Base-by-base conservation (phyloP, 2,329 filamentous ascomycete species). In the Fusarium oxysporum region DNA sequence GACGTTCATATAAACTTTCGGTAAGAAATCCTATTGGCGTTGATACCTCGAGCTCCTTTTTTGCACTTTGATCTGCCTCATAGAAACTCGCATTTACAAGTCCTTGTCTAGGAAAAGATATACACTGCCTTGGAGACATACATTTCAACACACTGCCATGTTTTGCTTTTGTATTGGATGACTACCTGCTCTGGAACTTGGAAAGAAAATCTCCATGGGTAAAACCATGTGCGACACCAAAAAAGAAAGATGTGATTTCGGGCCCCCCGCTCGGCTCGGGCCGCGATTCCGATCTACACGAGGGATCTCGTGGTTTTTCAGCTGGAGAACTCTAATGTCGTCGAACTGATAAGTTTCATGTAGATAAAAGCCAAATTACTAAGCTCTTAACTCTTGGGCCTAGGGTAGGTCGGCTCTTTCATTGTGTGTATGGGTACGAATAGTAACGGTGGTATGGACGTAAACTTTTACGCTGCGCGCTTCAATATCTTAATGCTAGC, bases 221-320 rank as follows among this genome's bases (percentile, higher is more conserved):
- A 37, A 35, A 47, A 19, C 30, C n/a, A 19, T 25, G 40, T 11
- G 23, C 23, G 17, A 30, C 19, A 30, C 35, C 14, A 32, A 35
- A 30, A 64, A 28, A 53, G 28, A 25, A 17, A 43, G 50, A 41
- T 41, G 17, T 32, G 77, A 78, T 21, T 25, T 23, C n/a, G 23
- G n/a, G 30, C 19, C 32, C 51, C 88, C 87, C 12, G 85, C 81
- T 35, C 80, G 79, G 23, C 80, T 82, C 19, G 81, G 85, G 8
- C 77, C 78, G 8, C 85, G 84, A 76, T 85, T 85, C 67, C 79
- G 84, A 60, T 75, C 79, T 37, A 85, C 83, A 17, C 5, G 13
- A 28, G 30, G 35, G 44, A 59, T 47, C 8, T 32, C n/a, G 48
- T 25, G 48, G 17, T 10, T 25, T 35, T 35, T 35, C n/a, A 35